A percentile compares a stretch with the other conserved stretches of the same genome.
phyloP scores from a whole-genome alignment of 768 basidiomycete species.

The Xerocomellus intermedius region DNA sequence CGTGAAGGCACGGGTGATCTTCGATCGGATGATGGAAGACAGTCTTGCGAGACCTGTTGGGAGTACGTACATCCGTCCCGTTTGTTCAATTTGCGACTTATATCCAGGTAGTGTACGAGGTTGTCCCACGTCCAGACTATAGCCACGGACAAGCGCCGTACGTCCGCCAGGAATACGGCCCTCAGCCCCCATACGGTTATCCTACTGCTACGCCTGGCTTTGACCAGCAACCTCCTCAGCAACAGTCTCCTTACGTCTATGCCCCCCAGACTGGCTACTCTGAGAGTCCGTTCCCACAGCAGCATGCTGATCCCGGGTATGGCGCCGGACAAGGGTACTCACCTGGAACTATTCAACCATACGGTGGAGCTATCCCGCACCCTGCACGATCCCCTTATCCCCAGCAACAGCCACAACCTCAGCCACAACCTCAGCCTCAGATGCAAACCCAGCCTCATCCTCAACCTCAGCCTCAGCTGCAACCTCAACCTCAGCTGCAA shows the following conservation, averaged over 20 bases:
- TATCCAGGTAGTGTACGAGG: conserved; percentile 50
- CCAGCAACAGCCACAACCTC: conserved; percentile 32
- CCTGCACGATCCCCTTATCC: conserved; percentile 32
- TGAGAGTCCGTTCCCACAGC: conserved; percentile 28
- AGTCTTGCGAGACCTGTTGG: conserved; percentile 73
- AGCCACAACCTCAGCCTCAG: conserved; percentile 40
- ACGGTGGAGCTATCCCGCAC: conserved; percentile 23
- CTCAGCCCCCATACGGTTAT: conserved; percentile 49
- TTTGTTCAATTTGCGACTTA: conserved; percentile 7
- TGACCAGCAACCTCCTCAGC: conserved; percentile 42
- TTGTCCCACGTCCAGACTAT: conserved; percentile 31
- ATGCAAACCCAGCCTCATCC: conserved; percentile 28
- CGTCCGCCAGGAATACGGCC: conserved; percentile 33
- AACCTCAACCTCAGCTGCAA: conserved; percentile 7
- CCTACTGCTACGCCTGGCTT: conserved; percentile 36
- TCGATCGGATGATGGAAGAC: conserved; percentile 93
- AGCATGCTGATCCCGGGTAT: conserved; percentile 26
- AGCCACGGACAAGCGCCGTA: conserved; percentile 22
- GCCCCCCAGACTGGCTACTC: conserved; percentile 21
- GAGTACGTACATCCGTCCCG: conserved; percentile 37
- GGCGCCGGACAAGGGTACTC: conserved; percentile 22
- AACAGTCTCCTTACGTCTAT: conserved; percentile 30
- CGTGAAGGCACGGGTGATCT: conserved; percentile 82
- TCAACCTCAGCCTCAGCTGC: conserved; percentile 22
- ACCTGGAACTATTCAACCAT: conserved; percentile 19